These are phyloP conservation scores for Skeletonema menzelii DNA, from an alignment of 108 stramenopile species.

Conservation along the genomic window DNA sequence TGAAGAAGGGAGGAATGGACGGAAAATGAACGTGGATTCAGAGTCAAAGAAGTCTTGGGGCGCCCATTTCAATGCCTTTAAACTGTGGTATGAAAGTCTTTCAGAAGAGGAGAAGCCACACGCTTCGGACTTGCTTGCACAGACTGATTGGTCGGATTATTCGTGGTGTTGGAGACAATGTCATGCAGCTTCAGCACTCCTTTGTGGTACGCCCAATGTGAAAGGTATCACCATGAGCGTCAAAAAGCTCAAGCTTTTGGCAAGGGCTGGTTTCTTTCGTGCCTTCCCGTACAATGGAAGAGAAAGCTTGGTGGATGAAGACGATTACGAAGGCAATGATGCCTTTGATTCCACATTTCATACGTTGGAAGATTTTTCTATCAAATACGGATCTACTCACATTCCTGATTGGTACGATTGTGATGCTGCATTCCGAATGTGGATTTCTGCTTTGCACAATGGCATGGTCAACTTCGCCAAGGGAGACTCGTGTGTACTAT, in stretches of 20 bases:
- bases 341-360: conserved; percentile 27
- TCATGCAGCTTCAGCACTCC: conserved; percentile 28
- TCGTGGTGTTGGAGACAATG: conserved; percentile 41
- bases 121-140: conserved; percentile 2
- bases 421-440: conserved; percentile 13
- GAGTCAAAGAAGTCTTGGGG: conserved; percentile 14
- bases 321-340: conserved; percentile 30
- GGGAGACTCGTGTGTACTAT: conserved; percentile 33
- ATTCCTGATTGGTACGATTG: conserved; percentile 26
- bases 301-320: conserved; percentile 25
- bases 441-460: conserved; percentile 23
- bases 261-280: conserved; percentile 29
- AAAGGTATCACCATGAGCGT: conserved; percentile 31
- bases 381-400: conserved; percentile 33
- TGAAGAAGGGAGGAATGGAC: not conserved
- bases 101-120: conserved; percentile 7
- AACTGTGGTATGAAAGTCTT: conserved; percentile 14
- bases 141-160: conserved; percentile 20
- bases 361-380: conserved; percentile 23
- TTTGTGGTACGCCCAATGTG: conserved; percentile 30
- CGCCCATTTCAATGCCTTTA: conserved; percentile 19
- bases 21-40: conserved; percentile 1
- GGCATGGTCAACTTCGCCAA: conserved; percentile 17
- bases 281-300: conserved; percentile 32
- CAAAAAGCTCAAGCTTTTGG: conserved; percentile 24